Conservation (phyloP, 1,284 basidiomycete species). For the Peniophora sp. region DNA sequence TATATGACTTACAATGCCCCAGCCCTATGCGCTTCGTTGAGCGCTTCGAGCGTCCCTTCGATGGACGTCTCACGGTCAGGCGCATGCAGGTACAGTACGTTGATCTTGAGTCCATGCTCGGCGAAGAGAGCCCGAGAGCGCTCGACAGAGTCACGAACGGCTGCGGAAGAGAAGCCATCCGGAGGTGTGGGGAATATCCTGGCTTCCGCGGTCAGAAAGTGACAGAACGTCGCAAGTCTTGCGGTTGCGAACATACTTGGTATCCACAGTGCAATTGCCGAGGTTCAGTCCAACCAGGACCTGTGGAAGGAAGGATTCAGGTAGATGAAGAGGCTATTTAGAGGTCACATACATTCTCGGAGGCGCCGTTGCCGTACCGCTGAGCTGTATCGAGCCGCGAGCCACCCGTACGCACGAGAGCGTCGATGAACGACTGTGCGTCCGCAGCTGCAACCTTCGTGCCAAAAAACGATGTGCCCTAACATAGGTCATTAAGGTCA, state of each 20-base stretch:
- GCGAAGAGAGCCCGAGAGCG: neutral
- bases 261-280: neutral
- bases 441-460: too few relatives aligned
- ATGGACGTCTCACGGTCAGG: neutral
- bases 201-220: neutral
- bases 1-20: neutral
- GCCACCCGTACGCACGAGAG: too few relatives aligned
- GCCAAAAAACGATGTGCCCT: too few relatives aligned
- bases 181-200: neutral
- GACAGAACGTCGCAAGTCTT: too few relatives aligned
- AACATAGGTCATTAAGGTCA: too few relatives aligned
- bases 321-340: neutral
- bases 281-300: neutral
- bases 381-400: neutral
- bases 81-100: neutral
- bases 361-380: neutral
- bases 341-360: neutral
- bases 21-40: neutral
- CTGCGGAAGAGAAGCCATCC: neutral
- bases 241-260: neutral
- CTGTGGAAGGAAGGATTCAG: neutral
- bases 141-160: neutral
- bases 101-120: neutral
- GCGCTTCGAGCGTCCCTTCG: neutral
- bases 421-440: too few relatives aligned